These are phyloP conservation scores for Penicillium alfredii DNA, from an alignment of 495 filamentous ascomycete genomes.

Conservation along the genomic window DNA sequence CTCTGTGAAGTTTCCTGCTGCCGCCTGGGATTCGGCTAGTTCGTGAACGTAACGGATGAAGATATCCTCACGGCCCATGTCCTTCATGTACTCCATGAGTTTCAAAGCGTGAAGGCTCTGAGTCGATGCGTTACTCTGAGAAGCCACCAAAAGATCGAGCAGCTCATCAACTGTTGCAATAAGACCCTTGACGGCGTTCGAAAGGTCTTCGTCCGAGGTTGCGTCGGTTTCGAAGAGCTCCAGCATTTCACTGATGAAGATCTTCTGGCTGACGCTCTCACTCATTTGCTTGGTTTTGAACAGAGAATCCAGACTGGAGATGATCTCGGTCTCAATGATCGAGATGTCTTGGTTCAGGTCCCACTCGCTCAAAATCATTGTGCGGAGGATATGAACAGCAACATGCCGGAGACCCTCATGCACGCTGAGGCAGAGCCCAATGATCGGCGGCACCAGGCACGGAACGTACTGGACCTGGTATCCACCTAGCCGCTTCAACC, in stretches of 20 bases:
- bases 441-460: conserved; percentile 80
- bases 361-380: conserved; percentile 99
- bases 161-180: conserved; percentile 83
- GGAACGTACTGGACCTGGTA: conserved; percentile 99
- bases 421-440: conserved; percentile 90
- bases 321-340: conserved; percentile 92
- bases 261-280: conserved; percentile 84
- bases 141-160: conserved; percentile 86
- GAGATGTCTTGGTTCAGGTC: conserved; percentile 88
- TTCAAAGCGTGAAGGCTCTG: conserved; percentile 84
- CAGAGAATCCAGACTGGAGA: conserved; percentile 86
- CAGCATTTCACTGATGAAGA: conserved; percentile 82
- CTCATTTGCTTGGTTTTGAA: conserved; percentile 85
- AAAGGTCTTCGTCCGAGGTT: conserved; percentile 64
- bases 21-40: conserved; percentile 70
- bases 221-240: conserved; percentile 71
- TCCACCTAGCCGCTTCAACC: conserved; percentile 79
- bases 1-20: conserved; percentile 75
- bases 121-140: conserved; percentile 70
- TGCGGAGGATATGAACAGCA: conserved; percentile 87
- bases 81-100: conserved; percentile 93
- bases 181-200: conserved; percentile 67
- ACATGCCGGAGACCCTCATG: conserved; percentile 86
- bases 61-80: conserved; percentile 96
- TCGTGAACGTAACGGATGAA: conserved; percentile 97